Evolutionary conservation across 2,329 filamentous ascomycete species (phyloP).

Genomic region (Beauveria asiatica): DNA sequence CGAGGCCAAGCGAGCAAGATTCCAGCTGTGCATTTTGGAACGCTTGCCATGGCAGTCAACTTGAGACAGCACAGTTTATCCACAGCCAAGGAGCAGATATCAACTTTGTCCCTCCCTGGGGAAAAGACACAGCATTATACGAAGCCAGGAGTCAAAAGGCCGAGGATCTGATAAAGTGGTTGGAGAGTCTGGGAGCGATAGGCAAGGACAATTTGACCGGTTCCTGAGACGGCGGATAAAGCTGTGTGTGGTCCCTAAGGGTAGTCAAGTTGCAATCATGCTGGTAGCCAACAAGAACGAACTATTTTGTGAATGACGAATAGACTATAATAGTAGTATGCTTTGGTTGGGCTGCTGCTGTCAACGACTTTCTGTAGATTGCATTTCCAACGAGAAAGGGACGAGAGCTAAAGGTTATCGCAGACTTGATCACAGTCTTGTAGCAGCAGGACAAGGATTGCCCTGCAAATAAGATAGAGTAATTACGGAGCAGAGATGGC

Average conservation of each 20-base stretch:
- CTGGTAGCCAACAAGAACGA: too few relatives aligned
- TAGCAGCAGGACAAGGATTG: too few relatives aligned
- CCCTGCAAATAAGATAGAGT: too few relatives aligned
- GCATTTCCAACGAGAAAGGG: too few relatives aligned
- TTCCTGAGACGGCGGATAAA: not conserved
- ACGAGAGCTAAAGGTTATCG: too few relatives aligned
- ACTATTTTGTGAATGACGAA: too few relatives aligned
- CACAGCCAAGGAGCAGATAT: conserved; percentile 5
- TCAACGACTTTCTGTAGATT: too few relatives aligned
- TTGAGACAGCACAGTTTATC: conserved; percentile 11
- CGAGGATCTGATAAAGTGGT: conserved; percentile 8
- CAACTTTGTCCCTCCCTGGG: conserved; percentile 37
- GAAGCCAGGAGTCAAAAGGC: conserved; percentile 8
- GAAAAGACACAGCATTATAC: conserved; percentile 26
- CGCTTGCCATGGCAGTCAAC: conserved; percentile 14
- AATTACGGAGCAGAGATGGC: too few relatives aligned
- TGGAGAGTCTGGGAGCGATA: conserved; percentile 4
- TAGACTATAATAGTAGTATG: too few relatives aligned
- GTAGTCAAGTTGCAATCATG: too few relatives aligned
- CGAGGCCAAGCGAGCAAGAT: conserved; percentile 1
- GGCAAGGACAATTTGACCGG: not conserved
- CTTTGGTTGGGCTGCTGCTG: too few relatives aligned
- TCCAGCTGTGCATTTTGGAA: conserved; percentile 13
- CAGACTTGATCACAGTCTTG: too few relatives aligned
- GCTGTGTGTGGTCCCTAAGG: not conserved